Percentiles rank a stretch among this genome's conserved stretches.
phyloP scores from a whole-genome alignment of 2,329 filamentous ascomycete genomes.

The Paraphoma sp. region DNA sequence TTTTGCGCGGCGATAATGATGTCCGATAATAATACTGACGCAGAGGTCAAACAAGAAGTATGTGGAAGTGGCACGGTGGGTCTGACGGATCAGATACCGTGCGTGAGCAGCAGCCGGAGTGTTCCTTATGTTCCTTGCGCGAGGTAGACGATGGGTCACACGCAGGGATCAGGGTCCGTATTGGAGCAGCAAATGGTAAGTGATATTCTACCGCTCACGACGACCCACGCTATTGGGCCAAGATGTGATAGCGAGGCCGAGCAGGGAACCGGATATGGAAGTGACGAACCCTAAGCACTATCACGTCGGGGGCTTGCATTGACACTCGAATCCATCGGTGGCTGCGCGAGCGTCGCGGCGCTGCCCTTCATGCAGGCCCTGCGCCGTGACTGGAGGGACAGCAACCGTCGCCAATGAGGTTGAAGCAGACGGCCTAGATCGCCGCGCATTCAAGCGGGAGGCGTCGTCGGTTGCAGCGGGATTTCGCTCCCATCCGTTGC shows the following conservation, averaged over 20 bases:
- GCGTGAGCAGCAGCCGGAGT: constrained; percentile 36
- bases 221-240: constrained; percentile 46
- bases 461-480: constrained; percentile 44
- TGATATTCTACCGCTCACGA: constrained; percentile 45
- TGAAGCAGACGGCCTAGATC: constrained; percentile 28
- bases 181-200: constrained; percentile 43
- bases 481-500: constrained; percentile 28
- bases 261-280: constrained; percentile 31
- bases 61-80: constrained; percentile 5
- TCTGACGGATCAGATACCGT: constrained; percentile 28
- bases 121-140: constrained; percentile 42
- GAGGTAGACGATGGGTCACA: constrained; percentile 36
- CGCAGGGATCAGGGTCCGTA: constrained; percentile 40
- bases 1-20: constrained; percentile 18
- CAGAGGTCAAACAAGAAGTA: constrained; percentile 7
- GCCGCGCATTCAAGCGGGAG: constrained; percentile 33
- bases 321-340: constrained; percentile 22
- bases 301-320: constrained; percentile 37
- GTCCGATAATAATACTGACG: constrained; percentile 15
- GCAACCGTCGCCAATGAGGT: constrained; percentile 27
- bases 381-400: constrained; percentile 36
- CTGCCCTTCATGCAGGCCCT: constrained; percentile 29
- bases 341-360: constrained; percentile 15
- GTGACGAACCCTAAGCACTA: constrained; percentile 32
- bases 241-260: constrained; percentile 43